phyloP scores from a whole-genome alignment of 2,329 filamentous ascomycete species.

The Alternaria longipes region DNA sequence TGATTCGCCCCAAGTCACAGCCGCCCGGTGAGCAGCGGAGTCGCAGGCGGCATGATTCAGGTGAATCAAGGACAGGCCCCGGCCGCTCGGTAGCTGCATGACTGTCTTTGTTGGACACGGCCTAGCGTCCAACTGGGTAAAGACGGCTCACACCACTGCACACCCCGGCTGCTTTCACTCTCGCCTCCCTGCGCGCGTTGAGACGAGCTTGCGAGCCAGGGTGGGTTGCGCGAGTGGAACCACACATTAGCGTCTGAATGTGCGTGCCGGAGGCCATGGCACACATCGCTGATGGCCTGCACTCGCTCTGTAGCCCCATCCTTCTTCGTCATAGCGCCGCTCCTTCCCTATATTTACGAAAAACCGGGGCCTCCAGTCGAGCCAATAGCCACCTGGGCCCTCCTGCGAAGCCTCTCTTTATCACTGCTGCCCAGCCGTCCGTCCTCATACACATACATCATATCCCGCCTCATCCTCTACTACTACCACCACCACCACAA shows the following conservation, averaged over 20 bases:
- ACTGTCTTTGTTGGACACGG: conserved; percentile 29
- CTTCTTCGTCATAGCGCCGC: conserved; percentile 51
- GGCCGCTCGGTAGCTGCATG: conserved; percentile 33
- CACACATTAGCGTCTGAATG: conserved; percentile 30
- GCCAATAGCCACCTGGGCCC: conserved; percentile 40
- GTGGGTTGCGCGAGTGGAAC: conserved; percentile 35
- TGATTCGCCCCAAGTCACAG: conserved; percentile 34
- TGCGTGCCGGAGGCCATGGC: conserved; percentile 37
- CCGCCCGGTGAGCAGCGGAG: conserved; percentile 36
- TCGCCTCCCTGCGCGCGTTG: conserved; percentile 37
- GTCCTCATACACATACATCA: conserved; percentile 50
- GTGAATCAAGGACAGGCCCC: conserved; percentile 37
- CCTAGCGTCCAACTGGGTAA: conserved; percentile 26
- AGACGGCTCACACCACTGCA: conserved; percentile 28
- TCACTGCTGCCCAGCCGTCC: conserved; percentile 50
- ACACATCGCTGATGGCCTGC: conserved; percentile 42
- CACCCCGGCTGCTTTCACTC: conserved; percentile 31
- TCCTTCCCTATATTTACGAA: conserved; percentile 53
- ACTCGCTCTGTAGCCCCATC: conserved; percentile 44
- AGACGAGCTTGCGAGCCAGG: conserved; percentile 23
- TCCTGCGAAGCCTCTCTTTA: conserved; percentile 36
- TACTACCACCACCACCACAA: conserved; percentile 23
- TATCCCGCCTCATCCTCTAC: conserved; percentile 46
- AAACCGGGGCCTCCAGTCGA: conserved; percentile 36
- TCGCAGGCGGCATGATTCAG: conserved; percentile 35